Evolutionary conservation across 768 basidiomycete genomes (phyloP).

Genomic region (Terana coerulea): DNA sequence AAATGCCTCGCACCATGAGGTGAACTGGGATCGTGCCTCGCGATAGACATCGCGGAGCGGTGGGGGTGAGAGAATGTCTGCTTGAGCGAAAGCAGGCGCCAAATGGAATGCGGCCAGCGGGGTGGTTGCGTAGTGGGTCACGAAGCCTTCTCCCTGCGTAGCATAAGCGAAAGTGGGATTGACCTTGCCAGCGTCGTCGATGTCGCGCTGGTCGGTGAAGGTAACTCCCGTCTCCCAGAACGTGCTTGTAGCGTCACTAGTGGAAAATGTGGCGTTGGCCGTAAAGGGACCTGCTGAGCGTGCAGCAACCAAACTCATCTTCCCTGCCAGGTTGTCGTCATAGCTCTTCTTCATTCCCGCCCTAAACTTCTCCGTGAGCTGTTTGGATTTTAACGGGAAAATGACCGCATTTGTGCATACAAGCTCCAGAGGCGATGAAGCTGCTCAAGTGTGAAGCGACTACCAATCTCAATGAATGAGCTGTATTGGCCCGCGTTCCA

Average conservation of each 20-base stretch:
- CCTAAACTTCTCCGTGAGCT: neutral
- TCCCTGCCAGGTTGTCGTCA: neutral
- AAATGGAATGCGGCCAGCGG: constrained; percentile 42
- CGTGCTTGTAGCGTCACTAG: constrained; percentile 21
- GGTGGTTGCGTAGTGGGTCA: constrained; percentile 42
- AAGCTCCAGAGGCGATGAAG: constrained; percentile 38
- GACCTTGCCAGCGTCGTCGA: constrained; percentile 23
- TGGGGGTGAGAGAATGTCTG: neutral
- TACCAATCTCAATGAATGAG: constrained; percentile 34
- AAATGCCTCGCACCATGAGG: constrained; percentile 12
- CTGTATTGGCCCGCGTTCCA: constrained; percentile 43
- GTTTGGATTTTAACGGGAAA: neutral
- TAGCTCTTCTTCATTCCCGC: neutral
- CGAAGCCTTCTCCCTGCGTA: constrained; percentile 32
- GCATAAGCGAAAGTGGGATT: constrained; percentile 49
- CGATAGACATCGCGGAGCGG: constrained; percentile 3
- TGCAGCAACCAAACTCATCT: neutral
- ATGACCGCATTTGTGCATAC: constrained; percentile 11
- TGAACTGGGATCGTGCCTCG: constrained; percentile 9
- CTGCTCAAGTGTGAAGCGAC: constrained; percentile 33
- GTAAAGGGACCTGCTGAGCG: constrained; percentile 37
- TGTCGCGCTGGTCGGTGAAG: constrained; percentile 15
- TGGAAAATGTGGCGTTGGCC: constrained; percentile 13
- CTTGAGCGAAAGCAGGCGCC: constrained; percentile 19
- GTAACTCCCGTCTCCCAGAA: constrained; percentile 44